Evolutionary conservation across 352 stramenopile genomes (phyloP).

Genomic region (Pythium folliculosum): DNA sequence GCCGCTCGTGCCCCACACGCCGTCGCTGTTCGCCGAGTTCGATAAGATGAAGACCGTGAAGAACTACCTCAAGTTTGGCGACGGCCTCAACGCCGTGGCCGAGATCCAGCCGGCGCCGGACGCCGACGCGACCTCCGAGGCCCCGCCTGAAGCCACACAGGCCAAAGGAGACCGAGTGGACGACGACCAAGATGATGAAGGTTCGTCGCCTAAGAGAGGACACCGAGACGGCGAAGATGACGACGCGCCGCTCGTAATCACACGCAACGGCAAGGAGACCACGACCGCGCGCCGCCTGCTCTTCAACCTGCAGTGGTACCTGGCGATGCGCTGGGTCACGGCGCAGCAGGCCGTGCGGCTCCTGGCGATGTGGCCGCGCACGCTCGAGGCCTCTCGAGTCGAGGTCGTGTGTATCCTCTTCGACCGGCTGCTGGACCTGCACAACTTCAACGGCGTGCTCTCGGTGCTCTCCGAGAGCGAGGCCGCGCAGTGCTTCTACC

Average conservation of each 20-base stretch:
- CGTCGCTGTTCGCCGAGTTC: constrained; percentile 49
- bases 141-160: background rate
- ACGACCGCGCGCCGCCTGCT: constrained; percentile 61
- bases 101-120: constrained; percentile 35
- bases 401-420: constrained; percentile 75
- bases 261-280: constrained; percentile 37
- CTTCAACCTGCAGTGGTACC: constrained; percentile 73
- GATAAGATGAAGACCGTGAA: constrained; percentile 66
- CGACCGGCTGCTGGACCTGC: constrained; percentile 61
- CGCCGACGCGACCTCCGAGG: background rate
- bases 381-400: constrained; percentile 47
- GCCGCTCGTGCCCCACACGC: constrained; percentile 41
- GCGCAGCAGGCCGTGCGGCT: constrained; percentile 57
- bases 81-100: constrained; percentile 46
- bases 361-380: constrained; percentile 48
- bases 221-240: constrained; percentile 5
- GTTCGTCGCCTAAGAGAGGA: background rate
- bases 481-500: constrained; percentile 58
- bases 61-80: constrained; percentile 65
- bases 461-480: constrained; percentile 60
- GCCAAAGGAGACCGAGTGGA: background rate
- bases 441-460: constrained; percentile 70
- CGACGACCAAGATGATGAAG: constrained; percentile 6
- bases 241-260: constrained; percentile 32
- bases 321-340: constrained; percentile 71